These are phyloP conservation scores for Colletotrichum viniferum DNA, from an alignment of 2,329 filamentous ascomycete genomes.

Conservation along the genomic window DNA sequence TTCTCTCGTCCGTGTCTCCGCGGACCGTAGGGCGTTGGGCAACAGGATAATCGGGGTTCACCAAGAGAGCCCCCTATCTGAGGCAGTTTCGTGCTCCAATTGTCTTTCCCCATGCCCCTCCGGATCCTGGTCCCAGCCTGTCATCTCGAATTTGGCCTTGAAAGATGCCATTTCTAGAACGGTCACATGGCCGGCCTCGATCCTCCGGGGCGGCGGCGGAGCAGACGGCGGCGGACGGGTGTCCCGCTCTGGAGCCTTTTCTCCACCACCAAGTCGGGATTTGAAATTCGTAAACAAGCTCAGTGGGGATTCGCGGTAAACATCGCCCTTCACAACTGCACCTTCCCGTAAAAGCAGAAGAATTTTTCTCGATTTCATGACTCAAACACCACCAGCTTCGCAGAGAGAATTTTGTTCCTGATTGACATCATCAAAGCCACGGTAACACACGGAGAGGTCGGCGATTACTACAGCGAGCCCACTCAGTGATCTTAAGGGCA, in stretches of 20 bases:
- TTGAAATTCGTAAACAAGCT: background rate
- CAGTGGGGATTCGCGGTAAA: background rate
- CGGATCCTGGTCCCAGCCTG: background rate
- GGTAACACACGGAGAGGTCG: background rate
- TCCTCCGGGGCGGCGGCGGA: background rate
- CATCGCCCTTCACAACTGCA: background rate
- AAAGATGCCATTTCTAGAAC: background rate
- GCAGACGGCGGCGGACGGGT: background rate
- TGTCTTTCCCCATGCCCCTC: background rate
- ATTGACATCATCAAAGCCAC: background rate
- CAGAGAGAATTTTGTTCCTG: background rate
- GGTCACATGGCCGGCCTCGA: background rate
- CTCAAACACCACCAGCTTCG: background rate
- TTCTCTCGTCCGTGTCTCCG: background rate
- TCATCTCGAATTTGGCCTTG: background rate
- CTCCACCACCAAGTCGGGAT: background rate
- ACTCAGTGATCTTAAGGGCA: background rate
- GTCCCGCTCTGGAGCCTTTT: background rate
- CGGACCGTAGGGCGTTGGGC: background rate
- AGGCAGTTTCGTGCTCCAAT: background rate
- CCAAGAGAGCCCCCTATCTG: background rate
- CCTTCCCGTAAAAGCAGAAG: background rate
- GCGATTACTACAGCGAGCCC: background rate
- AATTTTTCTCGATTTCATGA: background rate
- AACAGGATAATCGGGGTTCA: background rate